Conservation (phyloP, 2,329 filamentous ascomycete species). For the Calonectria henricotiae region DNA sequence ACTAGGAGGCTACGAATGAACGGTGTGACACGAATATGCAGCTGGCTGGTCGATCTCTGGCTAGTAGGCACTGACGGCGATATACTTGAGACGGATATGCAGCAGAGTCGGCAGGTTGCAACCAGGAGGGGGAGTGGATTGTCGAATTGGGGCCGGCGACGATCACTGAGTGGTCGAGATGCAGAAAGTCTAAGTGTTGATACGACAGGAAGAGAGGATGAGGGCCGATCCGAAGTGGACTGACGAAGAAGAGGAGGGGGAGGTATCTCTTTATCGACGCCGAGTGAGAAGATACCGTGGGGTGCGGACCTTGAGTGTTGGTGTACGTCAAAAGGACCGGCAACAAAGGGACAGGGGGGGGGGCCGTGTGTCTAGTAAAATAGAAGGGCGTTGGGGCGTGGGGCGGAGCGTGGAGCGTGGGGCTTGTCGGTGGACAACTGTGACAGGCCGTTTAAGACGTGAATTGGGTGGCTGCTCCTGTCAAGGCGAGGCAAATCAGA, state of each 20-base stretch:
- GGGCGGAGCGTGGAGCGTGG: background rate
- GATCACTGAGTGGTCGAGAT: conserved; percentile 49
- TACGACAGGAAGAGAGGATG: conserved; percentile 44
- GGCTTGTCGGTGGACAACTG: background rate
- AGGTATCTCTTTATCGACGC: conserved; percentile 51
- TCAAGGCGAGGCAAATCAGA: background rate
- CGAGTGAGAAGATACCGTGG: conserved; percentile 51
- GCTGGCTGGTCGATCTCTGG: conserved; percentile 41
- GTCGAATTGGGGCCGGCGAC: conserved; percentile 43
- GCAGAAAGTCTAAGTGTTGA: conserved; percentile 32
- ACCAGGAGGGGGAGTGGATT: conserved; percentile 40
- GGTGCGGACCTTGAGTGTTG: conserved; percentile 47
- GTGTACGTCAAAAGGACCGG: conserved; percentile 36
- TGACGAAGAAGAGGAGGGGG: conserved; percentile 44
- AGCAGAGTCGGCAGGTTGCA: conserved; percentile 41
- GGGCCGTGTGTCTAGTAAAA: conserved; percentile 36
- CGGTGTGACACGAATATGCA: conserved; percentile 40
- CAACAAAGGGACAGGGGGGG: conserved; percentile 23
- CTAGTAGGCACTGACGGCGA: conserved; percentile 43
- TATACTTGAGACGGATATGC: conserved; percentile 41
- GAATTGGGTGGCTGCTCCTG: background rate
- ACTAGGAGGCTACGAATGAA: conserved; percentile 29
- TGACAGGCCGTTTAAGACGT: conserved; percentile 13
- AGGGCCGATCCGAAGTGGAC: conserved; percentile 37
- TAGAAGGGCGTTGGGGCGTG: background rate